A percentile compares a stretch with the other conserved stretches of the same genome.
phyloP scores from a whole-genome alignment of 495 filamentous ascomycete species.

The Penicilliopsis zonata region DNA sequence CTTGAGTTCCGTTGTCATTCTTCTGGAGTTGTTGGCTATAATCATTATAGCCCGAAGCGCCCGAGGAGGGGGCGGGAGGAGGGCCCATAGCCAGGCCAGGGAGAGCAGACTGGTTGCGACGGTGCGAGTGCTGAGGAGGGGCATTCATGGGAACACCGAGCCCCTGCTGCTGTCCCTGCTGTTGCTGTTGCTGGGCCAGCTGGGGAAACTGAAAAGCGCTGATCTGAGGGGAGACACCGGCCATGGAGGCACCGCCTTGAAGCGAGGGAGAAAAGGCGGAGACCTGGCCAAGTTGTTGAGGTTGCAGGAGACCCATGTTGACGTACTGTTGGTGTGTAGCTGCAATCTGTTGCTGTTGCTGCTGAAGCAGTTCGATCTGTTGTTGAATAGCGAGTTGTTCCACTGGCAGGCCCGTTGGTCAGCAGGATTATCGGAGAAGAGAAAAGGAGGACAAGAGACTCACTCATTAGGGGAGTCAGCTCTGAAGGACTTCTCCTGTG shows the following conservation, averaged over 20 bases:
- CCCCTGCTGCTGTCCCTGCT: no score
- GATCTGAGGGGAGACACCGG: slow-evolving; percentile 70
- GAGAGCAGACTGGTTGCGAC: slow-evolving; percentile 94
- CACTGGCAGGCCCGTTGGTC: slow-evolving; percentile 44
- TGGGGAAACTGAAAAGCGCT: slow-evolving; percentile 85
- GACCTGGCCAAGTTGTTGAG: slow-evolving; percentile 62
- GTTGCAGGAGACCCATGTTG: slow-evolving; percentile 87
- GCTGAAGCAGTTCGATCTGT: slow-evolving; percentile 95
- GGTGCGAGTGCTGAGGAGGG: slow-evolving; percentile 72
- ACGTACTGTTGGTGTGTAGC: slow-evolving; percentile 94
- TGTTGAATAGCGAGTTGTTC: slow-evolving; percentile 98
- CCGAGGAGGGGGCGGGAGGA: slow-evolving; percentile 84
- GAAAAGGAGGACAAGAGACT: slow-evolving; percentile 27
- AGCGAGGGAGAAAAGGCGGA: slow-evolving; percentile 58
- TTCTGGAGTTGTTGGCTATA: slow-evolving; percentile 49
- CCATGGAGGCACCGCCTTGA: slow-evolving; percentile 42
- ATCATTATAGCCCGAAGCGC: slow-evolving; percentile 81
- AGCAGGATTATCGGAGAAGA: slow-evolving; percentile 2
- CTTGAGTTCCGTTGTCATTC: slow-evolving; percentile 58
- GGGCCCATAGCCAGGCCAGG: slow-evolving; percentile 91
- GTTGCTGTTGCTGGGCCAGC: no score
- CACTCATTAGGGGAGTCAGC: slow-evolving; percentile 97
- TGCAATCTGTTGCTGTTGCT: slow-evolving; percentile 96
- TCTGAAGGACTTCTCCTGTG: slow-evolving; percentile 96
- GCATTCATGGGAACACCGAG: slow-evolving; percentile 59